Evolutionary conservation across 2,329 filamentous ascomycete species (phyloP).

Genomic region (Fusarium nodosum): DNA sequence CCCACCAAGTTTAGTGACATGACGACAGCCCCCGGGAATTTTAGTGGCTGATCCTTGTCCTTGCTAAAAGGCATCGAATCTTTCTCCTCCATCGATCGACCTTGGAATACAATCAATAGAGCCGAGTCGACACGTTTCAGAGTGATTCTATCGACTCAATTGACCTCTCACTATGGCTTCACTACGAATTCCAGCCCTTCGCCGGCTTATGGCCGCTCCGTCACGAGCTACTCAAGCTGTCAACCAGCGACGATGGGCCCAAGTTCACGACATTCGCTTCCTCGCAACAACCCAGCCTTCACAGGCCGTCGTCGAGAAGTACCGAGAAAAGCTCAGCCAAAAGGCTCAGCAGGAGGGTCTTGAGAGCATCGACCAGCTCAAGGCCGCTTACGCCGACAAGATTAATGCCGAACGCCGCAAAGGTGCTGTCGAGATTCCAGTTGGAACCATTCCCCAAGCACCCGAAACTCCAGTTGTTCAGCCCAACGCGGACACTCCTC

Average conservation of each 20-base stretch:
- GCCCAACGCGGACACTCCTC: conserved; percentile 53
- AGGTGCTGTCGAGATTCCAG: conserved; percentile 66
- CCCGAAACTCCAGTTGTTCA: conserved; percentile 55
- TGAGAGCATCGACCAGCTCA: conserved; percentile 79
- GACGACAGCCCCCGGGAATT: conserved; percentile 43
- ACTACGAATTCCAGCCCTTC: conserved; percentile 62
- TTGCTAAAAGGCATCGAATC: conserved; percentile 17
- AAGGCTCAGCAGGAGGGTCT: conserved; percentile 84
- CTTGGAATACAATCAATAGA: conserved; percentile 8
- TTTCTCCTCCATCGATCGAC: conserved; percentile 25
- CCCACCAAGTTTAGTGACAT: conserved; percentile 47
- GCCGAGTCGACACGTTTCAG: conserved; percentile 18
- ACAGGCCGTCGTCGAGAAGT: conserved; percentile 82
- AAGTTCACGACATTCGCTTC: conserved; percentile 92
- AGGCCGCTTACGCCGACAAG: conserved; percentile 85
- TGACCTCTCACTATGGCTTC: conserved; percentile 60
- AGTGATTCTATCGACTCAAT: conserved; percentile 15
- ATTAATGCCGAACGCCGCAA: conserved; percentile 79
- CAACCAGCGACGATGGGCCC: conserved; percentile 86
- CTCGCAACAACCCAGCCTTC: conserved; percentile 81
- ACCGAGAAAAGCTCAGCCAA: conserved; percentile 83
- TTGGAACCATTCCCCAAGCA: conserved; percentile 53
- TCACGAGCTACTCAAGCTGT: conserved; percentile 52
- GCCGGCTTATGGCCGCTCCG: conserved; percentile 58
- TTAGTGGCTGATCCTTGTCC: conserved; percentile 33